phyloP scores from a whole-genome alignment of 805 yeast genomes.

The Yarrowia porcina region DNA sequence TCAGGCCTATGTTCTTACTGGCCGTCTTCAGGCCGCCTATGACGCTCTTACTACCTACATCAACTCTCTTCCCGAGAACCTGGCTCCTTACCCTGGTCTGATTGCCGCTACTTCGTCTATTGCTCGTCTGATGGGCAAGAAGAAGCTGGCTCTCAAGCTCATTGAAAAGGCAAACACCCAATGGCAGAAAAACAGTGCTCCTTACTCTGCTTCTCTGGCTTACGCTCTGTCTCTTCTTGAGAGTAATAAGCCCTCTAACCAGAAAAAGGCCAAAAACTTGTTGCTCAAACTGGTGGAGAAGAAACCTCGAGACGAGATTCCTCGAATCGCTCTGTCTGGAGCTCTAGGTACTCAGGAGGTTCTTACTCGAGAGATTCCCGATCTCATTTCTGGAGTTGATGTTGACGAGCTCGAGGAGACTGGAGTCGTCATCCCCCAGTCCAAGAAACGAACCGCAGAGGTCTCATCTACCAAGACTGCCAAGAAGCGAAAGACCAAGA shows the following conservation, averaged over 20 bases:
- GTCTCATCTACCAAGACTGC: conserved; percentile 27
- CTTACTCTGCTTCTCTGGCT: conserved; percentile 29
- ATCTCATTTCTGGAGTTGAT: conserved; percentile 33
- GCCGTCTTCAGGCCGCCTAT: conserved; percentile 34
- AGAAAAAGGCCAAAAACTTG: conserved; percentile 36
- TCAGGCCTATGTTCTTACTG: conserved; percentile 31
- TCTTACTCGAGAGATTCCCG: conserved; percentile 19
- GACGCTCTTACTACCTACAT: conserved; percentile 34
- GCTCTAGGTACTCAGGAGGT: conserved; percentile 34
- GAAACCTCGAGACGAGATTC: conserved; percentile 14
- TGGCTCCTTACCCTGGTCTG: conserved; percentile 45
- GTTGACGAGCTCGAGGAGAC: conserved; percentile 31
- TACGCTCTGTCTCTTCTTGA: conserved; percentile 43
- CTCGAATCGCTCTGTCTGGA: conserved; percentile 38
- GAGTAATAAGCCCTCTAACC: conserved; percentile 29
- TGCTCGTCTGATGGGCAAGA: conserved; percentile 47
- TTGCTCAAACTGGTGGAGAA: conserved; percentile 31
- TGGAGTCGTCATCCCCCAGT: conserved; percentile 33
- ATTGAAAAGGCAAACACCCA: conserved; percentile 38
- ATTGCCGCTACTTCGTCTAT: conserved; percentile 50
- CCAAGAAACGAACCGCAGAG: conserved; percentile 37
- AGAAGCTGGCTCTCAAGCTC: conserved; percentile 38
- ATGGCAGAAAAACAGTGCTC: conserved; percentile 29
- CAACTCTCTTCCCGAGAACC: conserved; percentile 26
- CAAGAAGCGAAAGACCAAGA: conserved; percentile 40